Evolutionary conservation across 1,284 basidiomycete genomes (phyloP).

Genomic region (Fistulina hepatica): DNA sequence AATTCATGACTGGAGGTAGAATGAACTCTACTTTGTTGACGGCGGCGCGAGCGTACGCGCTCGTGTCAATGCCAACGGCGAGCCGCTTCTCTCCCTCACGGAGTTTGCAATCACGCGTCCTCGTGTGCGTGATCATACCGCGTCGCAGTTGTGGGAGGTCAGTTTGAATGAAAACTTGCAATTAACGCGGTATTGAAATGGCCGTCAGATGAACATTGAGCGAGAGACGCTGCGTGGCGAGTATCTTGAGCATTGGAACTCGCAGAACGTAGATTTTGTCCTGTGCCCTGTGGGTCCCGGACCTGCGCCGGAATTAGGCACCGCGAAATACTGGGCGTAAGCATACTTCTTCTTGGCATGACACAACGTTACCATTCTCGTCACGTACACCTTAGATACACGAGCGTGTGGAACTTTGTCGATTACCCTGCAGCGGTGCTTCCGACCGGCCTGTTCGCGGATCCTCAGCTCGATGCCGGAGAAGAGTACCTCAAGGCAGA

Average conservation of each 20-base stretch:
- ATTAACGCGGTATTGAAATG: neutral
- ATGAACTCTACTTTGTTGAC: conserved; percentile 17
- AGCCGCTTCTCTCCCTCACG: conserved; percentile 21
- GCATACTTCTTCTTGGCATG: conserved; percentile 4
- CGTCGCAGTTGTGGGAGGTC: conserved; percentile 24
- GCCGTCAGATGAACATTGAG: conserved; percentile 17
- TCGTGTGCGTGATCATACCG: conserved; percentile 17
- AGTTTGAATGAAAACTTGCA: neutral
- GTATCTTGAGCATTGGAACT: conserved; percentile 21
- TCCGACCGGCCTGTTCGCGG: conserved; percentile 10
- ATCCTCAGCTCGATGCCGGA: conserved; percentile 7
- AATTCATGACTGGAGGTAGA: conserved; percentile 6
- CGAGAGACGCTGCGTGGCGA: conserved; percentile 19
- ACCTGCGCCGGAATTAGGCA: conserved; percentile 20
- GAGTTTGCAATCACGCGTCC: conserved; percentile 22
- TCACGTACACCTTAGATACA: conserved; percentile 8
- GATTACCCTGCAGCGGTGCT: conserved; percentile 14
- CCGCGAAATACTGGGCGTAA: conserved; percentile 25
- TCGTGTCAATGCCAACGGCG: conserved; percentile 19
- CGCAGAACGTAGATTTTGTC: conserved; percentile 22
- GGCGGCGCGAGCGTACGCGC: conserved; percentile 16
- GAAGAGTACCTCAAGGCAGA: conserved; percentile 4
- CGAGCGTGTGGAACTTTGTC: conserved; percentile 13
- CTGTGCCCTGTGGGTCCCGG: conserved; percentile 21
- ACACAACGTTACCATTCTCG: too few relatives aligned